A percentile compares a stretch with the other conserved stretches of the same genome.
These are phyloP conservation scores for Xerocomus potaroensis DNA, from an alignment of 768 basidiomycete species.

Conservation along the genomic window DNA sequence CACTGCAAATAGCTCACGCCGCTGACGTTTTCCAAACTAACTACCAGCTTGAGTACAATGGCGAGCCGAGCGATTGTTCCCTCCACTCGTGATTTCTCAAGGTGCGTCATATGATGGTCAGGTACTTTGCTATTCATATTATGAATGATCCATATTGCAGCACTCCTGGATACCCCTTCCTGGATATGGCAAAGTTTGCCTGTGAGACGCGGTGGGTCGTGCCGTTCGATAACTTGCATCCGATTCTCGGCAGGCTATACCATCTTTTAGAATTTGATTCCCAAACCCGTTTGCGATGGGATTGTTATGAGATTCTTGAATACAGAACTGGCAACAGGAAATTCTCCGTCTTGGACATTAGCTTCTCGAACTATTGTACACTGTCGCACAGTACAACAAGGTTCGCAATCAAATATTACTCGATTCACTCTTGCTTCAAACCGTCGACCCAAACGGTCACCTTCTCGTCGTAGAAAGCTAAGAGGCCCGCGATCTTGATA, in stretches of 20 bases:
- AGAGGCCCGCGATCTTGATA: constrained; percentile 44
- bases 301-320: constrained; percentile 9
- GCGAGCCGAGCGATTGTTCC: constrained; percentile 11
- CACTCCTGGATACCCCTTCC: constrained; percentile 17
- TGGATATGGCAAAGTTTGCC: constrained; percentile 13
- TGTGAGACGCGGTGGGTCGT: constrained; percentile 13
- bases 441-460: constrained; percentile 64
- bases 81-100: no score
- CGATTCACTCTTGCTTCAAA: constrained; percentile 40
- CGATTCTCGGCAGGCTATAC: not conserved
- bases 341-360: not conserved
- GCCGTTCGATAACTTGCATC: not conserved
- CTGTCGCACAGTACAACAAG: not conserved
- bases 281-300: constrained; percentile 14
- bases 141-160: constrained; percentile 1
- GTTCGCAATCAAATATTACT: constrained; percentile 9
- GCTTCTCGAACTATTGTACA: not conserved
- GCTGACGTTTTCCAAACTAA: constrained; percentile 33
- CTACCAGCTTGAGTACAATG: constrained; percentile 30
- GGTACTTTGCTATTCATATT: no score
- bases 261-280: constrained; percentile 9
- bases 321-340: not conserved
- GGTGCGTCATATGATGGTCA: constrained; percentile 2
- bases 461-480: constrained; percentile 65
- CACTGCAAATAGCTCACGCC: constrained; percentile 36